These are phyloP conservation scores for Calonectria hawksworthii DNA, from an alignment of 2,329 filamentous ascomycete species.

Conservation along the genomic window DNA sequence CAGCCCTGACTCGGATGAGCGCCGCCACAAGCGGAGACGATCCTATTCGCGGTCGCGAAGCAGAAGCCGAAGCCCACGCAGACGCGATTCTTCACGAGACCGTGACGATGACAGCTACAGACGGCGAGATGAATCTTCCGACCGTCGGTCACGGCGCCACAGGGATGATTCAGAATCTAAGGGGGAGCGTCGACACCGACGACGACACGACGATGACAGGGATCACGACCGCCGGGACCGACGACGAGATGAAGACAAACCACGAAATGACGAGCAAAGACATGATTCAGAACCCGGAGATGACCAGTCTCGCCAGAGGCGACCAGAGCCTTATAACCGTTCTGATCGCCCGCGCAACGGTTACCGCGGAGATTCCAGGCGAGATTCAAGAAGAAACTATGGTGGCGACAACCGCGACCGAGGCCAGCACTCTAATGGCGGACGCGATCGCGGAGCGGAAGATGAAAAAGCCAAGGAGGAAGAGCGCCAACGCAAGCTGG, in stretches of 20 bases:
- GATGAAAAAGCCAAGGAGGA: constrained; percentile 58
- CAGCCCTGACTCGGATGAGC: constrained; percentile 55
- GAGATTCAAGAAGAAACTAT: constrained; percentile 31
- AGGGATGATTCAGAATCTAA: constrained; percentile 40
- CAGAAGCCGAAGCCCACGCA: constrained; percentile 53
- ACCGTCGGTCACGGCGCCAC: constrained; percentile 38
- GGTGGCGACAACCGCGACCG: constrained; percentile 42
- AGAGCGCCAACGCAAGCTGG: constrained; percentile 76
- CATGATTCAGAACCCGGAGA: constrained; percentile 45
- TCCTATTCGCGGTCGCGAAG: constrained; percentile 59
- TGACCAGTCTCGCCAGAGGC: constrained; percentile 49
- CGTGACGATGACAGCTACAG: constrained; percentile 46
- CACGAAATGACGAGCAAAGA: constrained; percentile 49
- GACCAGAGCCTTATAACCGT: constrained; percentile 25
- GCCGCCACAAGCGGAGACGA: constrained; percentile 57
- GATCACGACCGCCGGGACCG: constrained; percentile 26
- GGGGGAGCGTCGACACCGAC: constrained; percentile 30
- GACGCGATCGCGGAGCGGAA: constrained; percentile 30
- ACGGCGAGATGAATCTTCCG: constrained; percentile 44
- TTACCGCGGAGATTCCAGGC: constrained; percentile 21
- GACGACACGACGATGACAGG: constrained; percentile 37
- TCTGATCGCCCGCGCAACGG: constrained; percentile 19
- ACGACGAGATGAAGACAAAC: constrained; percentile 29
- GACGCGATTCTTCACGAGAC: constrained; percentile 48
- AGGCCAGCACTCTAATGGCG: constrained; percentile 38